Evolutionary conservation across 345 rosid genomes (phyloP).

Genomic region (Camelina neglecta): DNA sequence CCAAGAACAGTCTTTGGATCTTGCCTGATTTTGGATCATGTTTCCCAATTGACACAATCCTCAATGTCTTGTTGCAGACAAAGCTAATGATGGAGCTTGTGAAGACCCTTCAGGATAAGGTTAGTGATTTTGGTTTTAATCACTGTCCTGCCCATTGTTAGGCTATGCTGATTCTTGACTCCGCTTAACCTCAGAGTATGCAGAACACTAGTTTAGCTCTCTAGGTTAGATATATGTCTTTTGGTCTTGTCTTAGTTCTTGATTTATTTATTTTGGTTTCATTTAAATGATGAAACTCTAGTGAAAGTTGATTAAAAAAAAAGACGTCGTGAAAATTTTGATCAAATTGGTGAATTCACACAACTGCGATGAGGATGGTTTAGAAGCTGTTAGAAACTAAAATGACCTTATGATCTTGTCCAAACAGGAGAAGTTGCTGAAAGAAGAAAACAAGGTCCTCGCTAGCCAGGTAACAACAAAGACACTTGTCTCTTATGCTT

Average conservation of each 20-base stretch:
- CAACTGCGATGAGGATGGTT: neutral
- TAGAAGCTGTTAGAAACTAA: neutral
- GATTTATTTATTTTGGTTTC: neutral
- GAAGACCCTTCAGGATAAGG: constrained; percentile 38
- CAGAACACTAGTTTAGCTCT: constrained; percentile 17
- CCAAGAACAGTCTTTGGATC: too few species aligned
- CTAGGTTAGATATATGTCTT: neutral
- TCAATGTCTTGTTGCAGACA: constrained; percentile 13
- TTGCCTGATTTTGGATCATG: too few species aligned
- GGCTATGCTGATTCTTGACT: neutral
- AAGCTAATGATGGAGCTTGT: constrained; percentile 22
- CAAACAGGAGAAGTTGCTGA: constrained; percentile 33
- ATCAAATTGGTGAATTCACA: neutral
- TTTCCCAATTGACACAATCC: neutral
- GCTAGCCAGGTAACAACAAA: constrained; percentile 17
- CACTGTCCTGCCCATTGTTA: neutral
- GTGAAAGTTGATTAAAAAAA: neutral
- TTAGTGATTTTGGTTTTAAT: neutral
- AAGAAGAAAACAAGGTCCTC: constrained; percentile 25
- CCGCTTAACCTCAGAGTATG: neutral
- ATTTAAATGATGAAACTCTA: neutral
- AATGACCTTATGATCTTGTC: constrained; percentile 8
- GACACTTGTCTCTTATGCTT: constrained; percentile 15
- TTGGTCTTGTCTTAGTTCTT: neutral
- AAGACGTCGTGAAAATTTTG: neutral